These are phyloP conservation scores for Candida railenensis DNA, from an alignment of 805 yeast genomes.

Conservation along the genomic window DNA sequence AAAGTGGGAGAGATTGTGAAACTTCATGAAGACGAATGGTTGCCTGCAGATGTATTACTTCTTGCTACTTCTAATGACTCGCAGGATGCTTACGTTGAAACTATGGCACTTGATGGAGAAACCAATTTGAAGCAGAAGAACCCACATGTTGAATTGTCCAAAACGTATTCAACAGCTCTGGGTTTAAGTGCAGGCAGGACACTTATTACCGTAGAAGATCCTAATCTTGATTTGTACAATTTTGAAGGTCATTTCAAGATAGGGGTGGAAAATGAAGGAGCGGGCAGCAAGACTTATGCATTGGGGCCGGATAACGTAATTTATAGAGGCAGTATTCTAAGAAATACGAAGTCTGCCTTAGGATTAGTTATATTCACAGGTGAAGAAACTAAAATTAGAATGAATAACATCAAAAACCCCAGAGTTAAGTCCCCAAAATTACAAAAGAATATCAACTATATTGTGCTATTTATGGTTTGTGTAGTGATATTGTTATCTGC, in stretches of 20 bases:
- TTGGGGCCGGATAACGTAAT: constrained; percentile 79
- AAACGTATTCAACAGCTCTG: constrained; percentile 47
- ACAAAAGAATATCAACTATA: constrained; percentile 76
- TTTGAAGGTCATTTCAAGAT: constrained; percentile 75
- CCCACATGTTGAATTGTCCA: constrained; percentile 65
- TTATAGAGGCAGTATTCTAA: constrained; percentile 84
- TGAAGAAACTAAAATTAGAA: constrained; percentile 91
- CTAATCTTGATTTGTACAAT: constrained; percentile 86
- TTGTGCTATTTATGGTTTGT: constrained; percentile 83
- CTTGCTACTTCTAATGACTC: constrained; percentile 68
- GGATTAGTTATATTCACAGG: constrained; percentile 93
- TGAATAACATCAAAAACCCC: constrained; percentile 90
- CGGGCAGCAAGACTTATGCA: constrained; percentile 39
- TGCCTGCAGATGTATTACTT: constrained; percentile 87
- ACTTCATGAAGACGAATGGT: constrained; percentile 79
- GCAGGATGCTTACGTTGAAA: constrained; percentile 73
- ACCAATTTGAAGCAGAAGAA: constrained; percentile 79
- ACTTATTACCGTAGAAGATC: constrained; percentile 76
- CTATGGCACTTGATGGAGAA: constrained; percentile 98
- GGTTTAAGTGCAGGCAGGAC: constrained; percentile 52
- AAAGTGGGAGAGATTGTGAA: constrained; percentile 85
- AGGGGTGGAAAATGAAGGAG: constrained; percentile 15
- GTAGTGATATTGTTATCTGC: constrained; percentile 74
- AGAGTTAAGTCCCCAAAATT: constrained; percentile 91
- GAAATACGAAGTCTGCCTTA: constrained; percentile 73